Evolutionary conservation across 495 filamentous ascomycete genomes (phyloP).

Genomic region (Cryomyces antarcticus): DNA sequence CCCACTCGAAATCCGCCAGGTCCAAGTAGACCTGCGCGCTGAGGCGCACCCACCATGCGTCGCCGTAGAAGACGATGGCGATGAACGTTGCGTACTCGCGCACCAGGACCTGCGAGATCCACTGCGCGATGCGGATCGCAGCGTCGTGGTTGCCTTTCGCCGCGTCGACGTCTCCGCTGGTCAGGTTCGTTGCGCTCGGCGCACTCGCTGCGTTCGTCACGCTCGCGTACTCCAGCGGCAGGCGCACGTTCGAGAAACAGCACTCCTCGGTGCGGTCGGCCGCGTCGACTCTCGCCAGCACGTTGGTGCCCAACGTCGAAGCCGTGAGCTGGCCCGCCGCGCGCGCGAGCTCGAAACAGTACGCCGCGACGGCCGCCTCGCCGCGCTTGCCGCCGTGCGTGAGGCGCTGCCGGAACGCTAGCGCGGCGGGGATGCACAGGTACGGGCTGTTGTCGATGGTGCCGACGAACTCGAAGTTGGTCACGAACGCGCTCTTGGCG

Average conservation of each 20-base stretch:
- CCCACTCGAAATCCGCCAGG: slow-evolving; percentile 55
- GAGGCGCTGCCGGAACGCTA: slow-evolving; percentile 43
- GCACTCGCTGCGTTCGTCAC: slow-evolving; percentile 5
- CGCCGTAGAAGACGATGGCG: slow-evolving; percentile 35
- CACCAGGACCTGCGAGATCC: slow-evolving; percentile 29
- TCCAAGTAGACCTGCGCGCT: slow-evolving; percentile 70
- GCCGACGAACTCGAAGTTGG: slow-evolving; percentile 57
- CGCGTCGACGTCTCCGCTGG: slow-evolving; percentile 10
- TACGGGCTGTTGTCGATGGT: slow-evolving; percentile 55
- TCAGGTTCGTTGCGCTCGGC: slow-evolving; percentile 3
- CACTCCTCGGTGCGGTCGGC: slow-evolving; percentile 23
- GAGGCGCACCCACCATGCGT: slow-evolving; percentile 45
- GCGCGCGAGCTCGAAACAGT: slow-evolving; percentile 34
- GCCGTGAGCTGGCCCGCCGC: slow-evolving; percentile 38
- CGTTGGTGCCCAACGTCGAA: slow-evolving; percentile 38
- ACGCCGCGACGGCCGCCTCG: slow-evolving; percentile 43
- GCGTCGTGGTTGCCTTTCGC: slow-evolving; percentile 17
- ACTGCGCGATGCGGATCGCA: slow-evolving; percentile 23
- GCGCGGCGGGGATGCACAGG: slow-evolving; percentile 45
- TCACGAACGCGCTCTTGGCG: slow-evolving; percentile 36
- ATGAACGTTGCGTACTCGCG: slow-evolving; percentile 52
- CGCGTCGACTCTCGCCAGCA: slow-evolving; percentile 27
- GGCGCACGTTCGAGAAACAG: slow-evolving; percentile 46
- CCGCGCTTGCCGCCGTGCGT: slow-evolving; percentile 46
- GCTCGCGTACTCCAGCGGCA: slow-evolving; percentile 34